Conservation (phyloP, 257 asterid species). For the Hygrophila difformis region DNA sequence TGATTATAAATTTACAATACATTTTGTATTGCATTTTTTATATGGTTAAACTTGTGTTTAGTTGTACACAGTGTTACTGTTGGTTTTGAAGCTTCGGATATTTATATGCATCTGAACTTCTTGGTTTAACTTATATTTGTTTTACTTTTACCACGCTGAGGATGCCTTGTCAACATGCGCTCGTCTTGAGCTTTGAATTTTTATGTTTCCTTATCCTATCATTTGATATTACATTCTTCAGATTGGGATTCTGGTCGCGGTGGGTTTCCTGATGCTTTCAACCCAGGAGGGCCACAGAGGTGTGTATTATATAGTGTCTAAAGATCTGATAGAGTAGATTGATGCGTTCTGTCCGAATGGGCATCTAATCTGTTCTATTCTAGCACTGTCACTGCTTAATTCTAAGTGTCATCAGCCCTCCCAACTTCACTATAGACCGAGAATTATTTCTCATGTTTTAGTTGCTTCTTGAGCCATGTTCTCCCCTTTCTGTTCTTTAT, state of each 20-base stretch:
- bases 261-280: conserved; percentile 50
- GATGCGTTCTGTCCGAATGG: not conserved
- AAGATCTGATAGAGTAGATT: not conserved
- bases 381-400: not conserved
- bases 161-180: not conserved
- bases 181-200: not conserved
- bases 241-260: conserved; percentile 89
- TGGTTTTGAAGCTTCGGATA: not conserved
- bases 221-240: conserved; percentile 14
- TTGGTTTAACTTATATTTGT: not conserved
- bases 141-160: not conserved
- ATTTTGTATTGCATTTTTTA: too few relatives aligned
- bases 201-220: not conserved
- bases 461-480: not conserved
- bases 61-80: too few relatives aligned
- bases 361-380: not conserved
- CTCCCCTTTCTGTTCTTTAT: not conserved
- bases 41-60: too few relatives aligned
- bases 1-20: too few relatives aligned
- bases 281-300: conserved; percentile 62
- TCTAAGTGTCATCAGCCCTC: too few relatives aligned
- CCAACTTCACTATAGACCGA: too few relatives aligned
- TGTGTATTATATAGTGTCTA: conserved; percentile 13
- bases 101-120: not conserved
- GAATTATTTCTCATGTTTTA: too few relatives aligned